Percentiles rank a stretch among this genome's conserved stretches.
Conservation (phyloP, 2,329 filamentous ascomycete genomes). For the Aspergillus sp. region DNA sequence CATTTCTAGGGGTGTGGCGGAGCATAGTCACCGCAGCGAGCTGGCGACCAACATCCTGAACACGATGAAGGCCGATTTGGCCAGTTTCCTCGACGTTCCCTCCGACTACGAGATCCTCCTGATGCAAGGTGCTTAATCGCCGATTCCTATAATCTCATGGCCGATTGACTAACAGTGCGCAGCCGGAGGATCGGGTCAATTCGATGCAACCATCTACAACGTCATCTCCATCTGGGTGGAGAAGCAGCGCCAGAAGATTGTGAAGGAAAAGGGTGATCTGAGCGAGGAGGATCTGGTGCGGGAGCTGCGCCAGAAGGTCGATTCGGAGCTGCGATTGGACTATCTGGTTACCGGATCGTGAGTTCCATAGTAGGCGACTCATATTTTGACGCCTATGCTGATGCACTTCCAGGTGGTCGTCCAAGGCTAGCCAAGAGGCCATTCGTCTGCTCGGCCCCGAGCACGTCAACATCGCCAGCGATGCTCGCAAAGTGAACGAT, state of each 20-base stretch:
- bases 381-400: too few relatives aligned
- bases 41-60: slow-evolving; percentile 77
- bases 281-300: slow-evolving; percentile 58
- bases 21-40: slow-evolving; percentile 84
- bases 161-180: slow-evolving; percentile 32
- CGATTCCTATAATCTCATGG: background rate
- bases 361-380: background rate
- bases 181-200: slow-evolving; percentile 81
- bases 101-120: slow-evolving; percentile 81
- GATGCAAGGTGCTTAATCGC: slow-evolving; percentile 56
- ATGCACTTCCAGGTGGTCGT: slow-evolving; percentile 60
- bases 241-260: slow-evolving; percentile 57
- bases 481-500: slow-evolving; percentile 61
- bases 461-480: slow-evolving; percentile 73
- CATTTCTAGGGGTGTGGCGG: slow-evolving; percentile 63
- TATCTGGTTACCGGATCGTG: slow-evolving; percentile 81
- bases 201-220: slow-evolving; percentile 81
- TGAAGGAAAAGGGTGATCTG: slow-evolving; percentile 43
- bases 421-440: slow-evolving; percentile 85
- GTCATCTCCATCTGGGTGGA: slow-evolving; percentile 80
- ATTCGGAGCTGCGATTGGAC: slow-evolving; percentile 74
- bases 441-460: slow-evolving; percentile 72
- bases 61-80: slow-evolving; percentile 72
- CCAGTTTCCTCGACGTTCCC: slow-evolving; percentile 74
- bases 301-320: slow-evolving; percentile 62